Evolutionary conservation across 1,139 yeast species (phyloP), one percentile per base, ranked within the genome.

Genomic region (Yamadazyma mexicana): DNA sequence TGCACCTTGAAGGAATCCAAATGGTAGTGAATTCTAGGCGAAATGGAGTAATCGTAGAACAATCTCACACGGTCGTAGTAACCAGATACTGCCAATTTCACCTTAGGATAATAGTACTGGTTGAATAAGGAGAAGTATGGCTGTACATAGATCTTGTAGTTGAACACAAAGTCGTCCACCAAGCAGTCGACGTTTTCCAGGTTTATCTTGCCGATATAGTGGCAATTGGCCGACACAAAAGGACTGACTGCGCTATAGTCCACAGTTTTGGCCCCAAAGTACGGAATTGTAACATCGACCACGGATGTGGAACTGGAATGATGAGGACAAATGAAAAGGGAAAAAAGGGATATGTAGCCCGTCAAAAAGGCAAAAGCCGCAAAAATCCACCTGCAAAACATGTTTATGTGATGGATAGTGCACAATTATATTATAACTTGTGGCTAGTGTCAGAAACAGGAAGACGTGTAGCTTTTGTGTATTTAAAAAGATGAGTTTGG

Each of bases 71-170:
- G 31, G 4, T 38, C 17, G 7, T 23, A 22, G 15, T 38, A 34
- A 7, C 37, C 25, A 3, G 39, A 37, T 14, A 35, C 30, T 17
- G 38, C 15, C 38, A 43, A 26, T 25, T 38, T 46, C 18, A 35
- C 27, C 12, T 42, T 43, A 2, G 54, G 54, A n/a, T 36, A 47
- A 28, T 38, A 30, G 33, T 42, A 50, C 4, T 39, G 42, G 4
- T 34, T 17, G 37, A 46, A 47, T 28, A 37, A 47, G 17, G 34
- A 41, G 15, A 44, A 28, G 24, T 41, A 35, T 7, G 46, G 45
- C 17, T 44, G 35, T 8, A 50, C 42, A 23, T 46, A 43, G 17
- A 50, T 43, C 37, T 48, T 47, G 33, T 48, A 50, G n/a, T 37
- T 35, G 34, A 48, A 50, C 33, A 46, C 45, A 12, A 42, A 12